A percentile compares a stretch with the other conserved stretches of the same genome.
Conservation (phyloP, 2,329 filamentous ascomycete genomes). For the Phialophora chinensis region DNA sequence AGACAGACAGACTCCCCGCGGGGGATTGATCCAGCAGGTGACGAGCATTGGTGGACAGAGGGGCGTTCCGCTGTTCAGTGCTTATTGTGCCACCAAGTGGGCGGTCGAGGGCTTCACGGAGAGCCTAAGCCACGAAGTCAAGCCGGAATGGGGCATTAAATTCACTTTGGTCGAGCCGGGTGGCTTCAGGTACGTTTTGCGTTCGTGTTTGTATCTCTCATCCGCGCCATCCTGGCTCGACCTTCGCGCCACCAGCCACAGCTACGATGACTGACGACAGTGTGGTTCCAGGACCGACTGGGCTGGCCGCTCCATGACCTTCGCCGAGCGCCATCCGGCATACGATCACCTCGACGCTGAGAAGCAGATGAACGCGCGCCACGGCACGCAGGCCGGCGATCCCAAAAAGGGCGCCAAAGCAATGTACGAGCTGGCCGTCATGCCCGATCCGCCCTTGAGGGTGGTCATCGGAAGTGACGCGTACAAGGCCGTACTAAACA, state of each 20-base stretch:
- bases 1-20: constrained; percentile 43
- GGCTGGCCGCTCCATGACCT: constrained; percentile 38
- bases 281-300: constrained; percentile 34
- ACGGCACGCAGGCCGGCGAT: constrained; percentile 43
- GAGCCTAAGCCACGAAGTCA: constrained; percentile 52
- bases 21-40: constrained; percentile 62
- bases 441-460: constrained; percentile 36
- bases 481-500: constrained; percentile 37
- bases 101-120: constrained; percentile 58
- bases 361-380: constrained; percentile 36
- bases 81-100: constrained; percentile 54
- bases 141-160: constrained; percentile 52
- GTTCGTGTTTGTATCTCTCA: neutral
- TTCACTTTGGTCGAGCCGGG: constrained; percentile 41
- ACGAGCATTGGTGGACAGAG: constrained; percentile 59
- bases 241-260: no score
- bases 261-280: neutral
- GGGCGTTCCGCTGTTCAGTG: constrained; percentile 46
- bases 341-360: constrained; percentile 40
- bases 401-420: constrained; percentile 43
- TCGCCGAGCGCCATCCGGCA: constrained; percentile 37
- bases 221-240: no score
- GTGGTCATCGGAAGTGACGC: constrained; percentile 38
- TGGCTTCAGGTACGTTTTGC: constrained; percentile 38
- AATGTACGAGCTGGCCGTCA: constrained; percentile 43